These are phyloP conservation scores for Leishmania amazonensis DNA, from an alignment of 208 protist species.

Conservation along the genomic window DNA sequence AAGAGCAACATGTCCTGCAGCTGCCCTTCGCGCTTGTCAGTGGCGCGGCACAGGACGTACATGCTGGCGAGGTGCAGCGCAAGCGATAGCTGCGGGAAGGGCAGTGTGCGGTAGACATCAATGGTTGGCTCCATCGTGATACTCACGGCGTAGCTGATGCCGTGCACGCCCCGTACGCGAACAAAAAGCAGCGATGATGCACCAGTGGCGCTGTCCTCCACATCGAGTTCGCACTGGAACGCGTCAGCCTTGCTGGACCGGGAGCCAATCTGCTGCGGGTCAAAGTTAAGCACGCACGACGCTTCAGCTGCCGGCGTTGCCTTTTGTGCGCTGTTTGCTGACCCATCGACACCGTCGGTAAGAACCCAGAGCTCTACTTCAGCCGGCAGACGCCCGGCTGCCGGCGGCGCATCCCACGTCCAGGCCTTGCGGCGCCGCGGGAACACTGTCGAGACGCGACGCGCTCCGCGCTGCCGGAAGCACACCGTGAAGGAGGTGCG, in stretches of 20 bases:
- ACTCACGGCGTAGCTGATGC: conserved; percentile 75
- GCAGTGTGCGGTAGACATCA: conserved; percentile 60
- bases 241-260: conserved; percentile 9
- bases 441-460: conserved; percentile 42
- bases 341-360: not conserved
- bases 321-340: not conserved
- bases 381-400: not conserved
- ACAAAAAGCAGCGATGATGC: conserved; percentile 60
- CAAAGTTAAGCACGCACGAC: conserved; percentile 57
- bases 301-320: not conserved
- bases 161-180: conserved; percentile 62
- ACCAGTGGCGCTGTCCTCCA: conserved; percentile 15
- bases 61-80: conserved; percentile 54
- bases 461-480: conserved; percentile 46
- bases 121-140: conserved; percentile 67
- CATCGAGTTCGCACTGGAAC: conserved; percentile 36
- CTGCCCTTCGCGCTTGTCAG: conserved; percentile 1
- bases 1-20: conserved; percentile 45
- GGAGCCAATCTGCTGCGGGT: conserved; percentile 37
- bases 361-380: conserved; percentile 29
- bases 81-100: conserved; percentile 67
- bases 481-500: conserved; percentile 58
- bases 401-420: conserved; percentile 53
- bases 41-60: conserved; percentile 45
- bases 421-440: conserved; percentile 60